phyloP scores from a whole-genome alignment of 1,284 basidiomycete species.

The Tylopilus orsonianus region DNA sequence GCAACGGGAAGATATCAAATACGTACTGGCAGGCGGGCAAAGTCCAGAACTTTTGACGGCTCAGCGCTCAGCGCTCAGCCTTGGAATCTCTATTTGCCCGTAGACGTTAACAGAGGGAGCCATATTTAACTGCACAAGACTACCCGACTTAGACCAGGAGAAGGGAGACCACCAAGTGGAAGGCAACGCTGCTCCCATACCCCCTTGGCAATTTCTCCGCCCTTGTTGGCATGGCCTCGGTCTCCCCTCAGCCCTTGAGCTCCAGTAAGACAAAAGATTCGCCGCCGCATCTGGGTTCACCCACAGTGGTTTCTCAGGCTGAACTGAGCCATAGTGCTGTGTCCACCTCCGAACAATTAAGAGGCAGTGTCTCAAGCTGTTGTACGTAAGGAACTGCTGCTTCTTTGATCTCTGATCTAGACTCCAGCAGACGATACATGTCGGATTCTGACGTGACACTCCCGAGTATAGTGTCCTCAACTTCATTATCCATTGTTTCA shows the following conservation, averaged over 20 bases:
- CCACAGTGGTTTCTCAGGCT: constrained; percentile 5
- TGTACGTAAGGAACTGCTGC: not conserved
- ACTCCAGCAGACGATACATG: constrained; percentile 1
- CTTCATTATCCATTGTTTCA: constrained; percentile 7
- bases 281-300: constrained; percentile 19
- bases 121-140: constrained; percentile 14
- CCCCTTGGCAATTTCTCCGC: constrained; percentile 7
- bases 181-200: constrained; percentile 6
- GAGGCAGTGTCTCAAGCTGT: constrained; percentile 14
- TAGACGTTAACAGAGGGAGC: constrained; percentile 1
- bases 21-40: constrained; percentile 5
- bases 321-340: constrained; percentile 1
- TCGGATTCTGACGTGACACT: constrained; percentile 7
- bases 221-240: constrained; percentile 26
- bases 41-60: not conserved
- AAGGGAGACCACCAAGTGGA: not conserved
- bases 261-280: constrained; percentile 19
- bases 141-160: constrained; percentile 5
- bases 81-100: not conserved
- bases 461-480: not conserved
- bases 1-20: constrained; percentile 1
- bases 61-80: too few species aligned
- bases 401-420: constrained; percentile 12
- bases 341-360: constrained; percentile 5
- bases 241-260: constrained; percentile 21